Evolutionary conservation across 306 rosid species (phyloP), one percentile per base, ranked within the genome.

Genomic region (Quillaja saponaria): DNA sequence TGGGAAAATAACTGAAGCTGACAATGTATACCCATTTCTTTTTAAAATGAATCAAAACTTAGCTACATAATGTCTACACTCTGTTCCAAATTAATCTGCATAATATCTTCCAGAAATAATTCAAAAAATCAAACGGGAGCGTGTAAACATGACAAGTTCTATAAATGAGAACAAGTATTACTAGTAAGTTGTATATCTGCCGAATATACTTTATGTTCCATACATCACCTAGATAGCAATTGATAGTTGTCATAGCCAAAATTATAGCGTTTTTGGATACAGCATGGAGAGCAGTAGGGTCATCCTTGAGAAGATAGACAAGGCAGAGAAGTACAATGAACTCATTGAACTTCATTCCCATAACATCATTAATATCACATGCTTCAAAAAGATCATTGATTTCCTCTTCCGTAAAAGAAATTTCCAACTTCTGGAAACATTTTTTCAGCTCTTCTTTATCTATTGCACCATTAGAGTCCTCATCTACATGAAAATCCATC

Each of bases 321-420:
- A 92, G 80, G 75, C 95, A 88, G 58, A 88, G 89, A 71, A 88
- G 98, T 46, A 92, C 98, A 61, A 88, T 81, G 81, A 92, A 92
- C 80, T 92, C 98, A 49, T 38, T 88, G 71, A 82, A 88, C 76
- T 77, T 74, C 69, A 88, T 82, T 57, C 95, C 98, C 95, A 80
- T 37, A 44, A 83, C 85, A 12, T 87, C 82, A 40, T 83, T 82
- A 14, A 92, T 77, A 69, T 92, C 98, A 37, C 98, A 92, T 12
- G 98, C 98, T 41, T 68, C 73, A 65, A 88, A 92, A 55, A 92
- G 90, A 69, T 92, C 98, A 17, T 66, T 55, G 35, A 84, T 72
- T 60, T 92, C 98, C 82, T 86, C 92, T 10, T 86, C 90, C 0
- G 87, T 71, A 61, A 82, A 69, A 4, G 88, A 58, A 61, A 88